These are phyloP conservation scores for Canavalia gladiata DNA, from an alignment of 306 rosid species.

Conservation along the genomic window DNA sequence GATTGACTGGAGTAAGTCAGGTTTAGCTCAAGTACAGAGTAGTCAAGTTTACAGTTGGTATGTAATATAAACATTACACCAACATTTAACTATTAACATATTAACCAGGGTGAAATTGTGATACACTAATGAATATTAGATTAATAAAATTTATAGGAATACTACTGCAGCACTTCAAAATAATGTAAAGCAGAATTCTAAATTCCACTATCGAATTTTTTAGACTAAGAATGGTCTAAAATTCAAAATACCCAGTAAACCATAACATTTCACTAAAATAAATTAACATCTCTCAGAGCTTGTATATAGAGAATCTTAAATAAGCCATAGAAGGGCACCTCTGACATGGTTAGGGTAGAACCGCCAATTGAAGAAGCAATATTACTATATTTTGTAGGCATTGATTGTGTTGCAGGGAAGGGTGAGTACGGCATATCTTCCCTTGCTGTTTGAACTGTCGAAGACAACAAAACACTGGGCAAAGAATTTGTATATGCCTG, in stretches of 20 bases:
- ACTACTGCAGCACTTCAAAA: conserved; percentile 8
- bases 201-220: neutral
- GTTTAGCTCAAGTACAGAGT: neutral
- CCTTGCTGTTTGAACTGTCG: conserved; percentile 69
- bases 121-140: neutral
- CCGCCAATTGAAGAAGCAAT: conserved; percentile 78
- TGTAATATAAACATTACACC: neutral
- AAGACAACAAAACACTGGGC: conserved; percentile 75
- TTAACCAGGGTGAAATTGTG: neutral
- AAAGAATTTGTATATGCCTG: conserved; percentile 82
- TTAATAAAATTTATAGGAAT: neutral
- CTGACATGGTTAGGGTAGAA: conserved; percentile 80
- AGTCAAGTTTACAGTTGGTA: neutral
- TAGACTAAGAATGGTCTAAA: neutral
- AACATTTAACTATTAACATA: neutral
- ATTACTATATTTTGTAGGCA: conserved; percentile 73
- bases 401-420: conserved; percentile 76
- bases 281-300: conserved; percentile 4
- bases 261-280: neutral
- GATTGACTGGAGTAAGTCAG: neutral
- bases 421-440: conserved; percentile 88
- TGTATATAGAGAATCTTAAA: neutral
- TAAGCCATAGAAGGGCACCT: conserved; percentile 60
- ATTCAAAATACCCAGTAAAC: neutral
- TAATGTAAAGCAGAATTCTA: conserved; percentile 11